Conservation (phyloP, 139 green algal species). For the Yamagishiella unicocca region DNA sequence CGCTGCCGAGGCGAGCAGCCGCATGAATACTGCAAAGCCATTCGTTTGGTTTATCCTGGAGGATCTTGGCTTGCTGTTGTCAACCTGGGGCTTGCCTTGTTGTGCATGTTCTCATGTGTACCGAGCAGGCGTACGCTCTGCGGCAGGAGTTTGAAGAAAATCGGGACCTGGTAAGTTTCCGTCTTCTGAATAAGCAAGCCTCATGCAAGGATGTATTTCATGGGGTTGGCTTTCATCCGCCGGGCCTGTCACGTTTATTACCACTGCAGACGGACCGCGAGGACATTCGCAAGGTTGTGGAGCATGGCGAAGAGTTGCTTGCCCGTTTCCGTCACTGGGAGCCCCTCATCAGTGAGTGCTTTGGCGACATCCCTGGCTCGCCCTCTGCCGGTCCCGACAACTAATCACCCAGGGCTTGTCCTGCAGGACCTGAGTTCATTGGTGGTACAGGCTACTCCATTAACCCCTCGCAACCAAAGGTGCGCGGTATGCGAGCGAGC, state of each 20-base stretch:
- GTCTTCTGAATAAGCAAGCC: no score
- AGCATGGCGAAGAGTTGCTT: constrained; percentile 64
- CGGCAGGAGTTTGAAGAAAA: constrained; percentile 62
- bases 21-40: not conserved
- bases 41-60: no score
- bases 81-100: not conserved
- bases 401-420: no score
- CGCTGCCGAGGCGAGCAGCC: no score
- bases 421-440: constrained; percentile 56
- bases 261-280: constrained; percentile 51
- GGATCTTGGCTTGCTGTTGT: no score
- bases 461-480: constrained; percentile 59
- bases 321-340: constrained; percentile 67
- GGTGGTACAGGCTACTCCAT: constrained; percentile 61
- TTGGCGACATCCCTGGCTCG: not conserved
- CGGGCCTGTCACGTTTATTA: not conserved
- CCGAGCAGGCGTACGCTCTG: constrained; percentile 43
- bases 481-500: no score
- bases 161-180: constrained; percentile 43
- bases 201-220: not conserved
- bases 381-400: not conserved
- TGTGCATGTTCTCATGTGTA: not conserved
- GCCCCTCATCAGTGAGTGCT: constrained; percentile 56
- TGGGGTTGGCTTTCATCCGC: not conserved
- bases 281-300: constrained; percentile 53